phyloP scores from a whole-genome alignment of 169 alveolate genomes.

The Eimeria tenella region DNA sequence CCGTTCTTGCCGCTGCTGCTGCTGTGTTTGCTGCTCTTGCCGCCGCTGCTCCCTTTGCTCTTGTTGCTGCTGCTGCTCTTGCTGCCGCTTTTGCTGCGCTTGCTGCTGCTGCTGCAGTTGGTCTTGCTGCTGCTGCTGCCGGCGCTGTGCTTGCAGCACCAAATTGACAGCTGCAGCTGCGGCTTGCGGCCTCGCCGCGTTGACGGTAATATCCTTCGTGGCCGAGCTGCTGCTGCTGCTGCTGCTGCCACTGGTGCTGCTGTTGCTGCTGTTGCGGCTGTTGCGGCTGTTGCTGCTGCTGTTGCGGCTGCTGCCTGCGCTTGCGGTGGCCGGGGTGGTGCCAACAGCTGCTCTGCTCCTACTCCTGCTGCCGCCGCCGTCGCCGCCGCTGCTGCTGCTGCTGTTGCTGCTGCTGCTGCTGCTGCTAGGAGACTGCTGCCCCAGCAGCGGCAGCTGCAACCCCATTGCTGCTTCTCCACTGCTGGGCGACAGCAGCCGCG shows the following conservation, averaged over 20 bases:
- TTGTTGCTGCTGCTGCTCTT: background rate
- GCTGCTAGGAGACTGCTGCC: constrained; percentile 16
- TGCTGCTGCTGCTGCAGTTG: too few species aligned
- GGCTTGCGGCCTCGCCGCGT: background rate
- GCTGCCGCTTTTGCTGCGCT: too few species aligned
- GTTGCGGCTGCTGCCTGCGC: constrained; percentile 55
- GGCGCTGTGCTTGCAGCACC: background rate
- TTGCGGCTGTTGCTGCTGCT: constrained; percentile 27
- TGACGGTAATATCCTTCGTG: background rate
- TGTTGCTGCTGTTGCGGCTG: background rate
- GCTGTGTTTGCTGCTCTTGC: too few species aligned
- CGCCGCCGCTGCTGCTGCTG: constrained; percentile 29
- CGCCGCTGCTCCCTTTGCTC: background rate
- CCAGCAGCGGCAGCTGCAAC: constrained; percentile 8
- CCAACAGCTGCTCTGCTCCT: background rate
- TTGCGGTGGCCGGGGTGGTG: background rate
- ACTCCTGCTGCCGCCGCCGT: background rate
- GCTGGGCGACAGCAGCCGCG: background rate
- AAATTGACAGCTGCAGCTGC: background rate
- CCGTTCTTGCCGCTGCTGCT: too few species aligned
- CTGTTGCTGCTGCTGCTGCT: constrained; percentile 63
- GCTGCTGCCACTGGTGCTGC: background rate
- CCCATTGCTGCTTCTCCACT: background rate
- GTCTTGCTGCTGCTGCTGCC: too few species aligned
- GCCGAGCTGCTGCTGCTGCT: background rate